phyloP scores from a whole-genome alignment of 805 yeast species.

The Torulaspora franciscae region DNA sequence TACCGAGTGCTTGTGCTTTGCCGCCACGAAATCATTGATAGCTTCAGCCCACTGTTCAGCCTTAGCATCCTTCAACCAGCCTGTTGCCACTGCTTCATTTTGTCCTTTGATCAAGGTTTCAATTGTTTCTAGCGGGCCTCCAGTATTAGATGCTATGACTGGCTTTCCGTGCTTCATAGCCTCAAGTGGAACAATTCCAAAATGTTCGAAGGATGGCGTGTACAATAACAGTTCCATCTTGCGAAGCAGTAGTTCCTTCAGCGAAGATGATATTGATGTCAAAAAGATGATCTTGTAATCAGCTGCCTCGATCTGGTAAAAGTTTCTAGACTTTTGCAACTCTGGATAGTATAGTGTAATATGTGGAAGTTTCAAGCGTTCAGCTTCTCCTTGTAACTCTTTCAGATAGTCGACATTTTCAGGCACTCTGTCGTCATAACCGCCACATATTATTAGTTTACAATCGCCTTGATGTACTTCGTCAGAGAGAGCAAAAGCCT shows the following conservation, averaged over 20 bases:
- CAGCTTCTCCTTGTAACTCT: conserved; percentile 52
- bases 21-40: conserved; percentile 38
- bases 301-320: conserved; percentile 27
- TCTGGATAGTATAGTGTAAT: conserved; percentile 40
- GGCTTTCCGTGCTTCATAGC: conserved; percentile 83
- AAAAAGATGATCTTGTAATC: conserved; percentile 58
- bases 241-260: conserved; percentile 59
- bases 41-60: conserved; percentile 52
- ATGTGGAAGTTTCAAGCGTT: conserved; percentile 41
- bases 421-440: conserved; percentile 68
- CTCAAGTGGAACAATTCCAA: conserved; percentile 96
- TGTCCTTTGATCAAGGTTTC: conserved; percentile 30
- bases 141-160: conserved; percentile 79
- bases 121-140: conserved; percentile 87
- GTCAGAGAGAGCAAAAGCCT: conserved; percentile 49
- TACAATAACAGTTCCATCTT: conserved; percentile 62
- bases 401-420: conserved; percentile 73
- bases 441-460: conserved; percentile 78
- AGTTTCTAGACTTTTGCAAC: conserved; percentile 19
- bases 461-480: conserved; percentile 32
- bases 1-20: conserved; percentile 15
- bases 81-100: conserved; percentile 47
- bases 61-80: conserved; percentile 52
- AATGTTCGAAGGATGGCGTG: conserved; percentile 90
- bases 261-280: conserved; percentile 67